Evolutionary conservation across 306 rosid species (phyloP).

Genomic region (Prunus armeniaca): DNA sequence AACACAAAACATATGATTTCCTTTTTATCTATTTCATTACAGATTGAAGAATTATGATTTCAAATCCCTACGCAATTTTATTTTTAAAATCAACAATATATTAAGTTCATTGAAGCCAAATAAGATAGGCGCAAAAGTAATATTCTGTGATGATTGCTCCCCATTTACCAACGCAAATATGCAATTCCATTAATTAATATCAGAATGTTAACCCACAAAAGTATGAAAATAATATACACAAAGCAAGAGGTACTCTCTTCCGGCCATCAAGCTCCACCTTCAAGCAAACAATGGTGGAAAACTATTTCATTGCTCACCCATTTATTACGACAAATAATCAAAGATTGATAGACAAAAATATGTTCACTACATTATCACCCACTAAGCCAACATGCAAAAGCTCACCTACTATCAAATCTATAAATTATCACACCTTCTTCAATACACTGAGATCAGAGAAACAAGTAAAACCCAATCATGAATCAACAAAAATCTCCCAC

Average conservation of each 20-base stretch:
- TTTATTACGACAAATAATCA: background rate
- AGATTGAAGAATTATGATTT: background rate
- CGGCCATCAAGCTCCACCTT: background rate
- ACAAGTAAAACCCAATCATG: background rate
- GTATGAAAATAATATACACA: background rate
- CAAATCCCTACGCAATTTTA: background rate
- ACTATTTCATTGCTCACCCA: background rate
- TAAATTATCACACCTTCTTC: background rate
- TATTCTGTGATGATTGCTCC: background rate
- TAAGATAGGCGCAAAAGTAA: background rate
- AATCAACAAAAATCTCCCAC: background rate
- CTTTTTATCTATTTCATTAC: background rate
- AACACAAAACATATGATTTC: background rate
- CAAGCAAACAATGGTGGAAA: background rate
- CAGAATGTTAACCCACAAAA: background rate
- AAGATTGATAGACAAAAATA: background rate
- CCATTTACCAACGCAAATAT: background rate
- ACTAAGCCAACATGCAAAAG: too few species aligned
- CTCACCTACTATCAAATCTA: background rate
- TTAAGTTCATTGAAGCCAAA: background rate
- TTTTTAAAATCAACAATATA: background rate
- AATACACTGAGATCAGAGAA: background rate
- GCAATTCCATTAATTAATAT: background rate
- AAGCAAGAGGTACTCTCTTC: background rate
- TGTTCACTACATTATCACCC: background rate